Base-by-base conservation (phyloP, 441 rosid genomes). In the Brassica hybrid region DNA sequence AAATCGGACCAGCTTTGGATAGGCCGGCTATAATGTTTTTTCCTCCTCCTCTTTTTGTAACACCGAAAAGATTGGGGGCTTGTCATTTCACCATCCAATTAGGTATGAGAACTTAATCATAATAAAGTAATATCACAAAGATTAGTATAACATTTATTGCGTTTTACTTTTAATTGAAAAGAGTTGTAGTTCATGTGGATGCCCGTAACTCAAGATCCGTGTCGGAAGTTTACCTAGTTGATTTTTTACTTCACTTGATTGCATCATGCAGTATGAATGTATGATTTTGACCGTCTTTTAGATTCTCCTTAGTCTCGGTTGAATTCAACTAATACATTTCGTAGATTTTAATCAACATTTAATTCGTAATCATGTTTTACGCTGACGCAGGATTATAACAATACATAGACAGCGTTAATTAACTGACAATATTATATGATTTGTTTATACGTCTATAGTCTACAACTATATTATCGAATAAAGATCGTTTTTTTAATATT, bases 11-110 rank as follows among this genome's bases (percentile, higher is more conserved):
- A 65, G 1, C 17, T 72, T 80, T 76, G 65, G 76, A 61, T 76
- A 76, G 80, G 83, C 71, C 80, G 80, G 80, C 70, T 76, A 73
- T 50, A 13, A 71, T 80, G 79, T 76, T 62, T 78, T 62, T 74
- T 2, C 23, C 52, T 66, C 18, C 7, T 67, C 65, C 59, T 62
- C 57, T 65, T 76, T 76, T 64, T 16, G 65, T 21, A 23, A 23
- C 79, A 72, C 30, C 50, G 72, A 76, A 65, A 73, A 69, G 71
- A 69, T 41, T 41, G 61, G 11, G 12, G 61, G 60, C 4, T 38
- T 69, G 67, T 74, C 75, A 62, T 63, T 63, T 79, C 82, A 69
- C 78, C 7, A 25, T 79, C 74, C 7, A 38, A 62, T 68, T 36
- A 11, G 38, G 69, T 61, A 17, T 12, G 10, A 11, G 19, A 72